Percentiles rank a stretch among this genome's conserved stretches.
phyloP scores from a whole-genome alignment of 768 basidiomycete species.

The Agaricus subrufescens region DNA sequence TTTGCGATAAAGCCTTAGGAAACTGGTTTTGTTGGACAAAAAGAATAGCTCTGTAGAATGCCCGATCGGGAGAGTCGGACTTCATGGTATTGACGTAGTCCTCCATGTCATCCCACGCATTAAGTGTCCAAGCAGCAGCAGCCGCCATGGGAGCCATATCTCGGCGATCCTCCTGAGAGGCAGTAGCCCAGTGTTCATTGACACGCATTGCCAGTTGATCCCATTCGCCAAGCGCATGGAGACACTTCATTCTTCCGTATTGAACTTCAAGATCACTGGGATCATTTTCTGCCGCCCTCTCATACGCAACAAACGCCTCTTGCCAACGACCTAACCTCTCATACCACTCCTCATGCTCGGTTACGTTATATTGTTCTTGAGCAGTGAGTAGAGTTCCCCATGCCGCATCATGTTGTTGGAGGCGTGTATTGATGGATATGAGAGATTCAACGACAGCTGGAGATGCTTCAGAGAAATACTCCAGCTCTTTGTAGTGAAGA shows the following conservation, averaged over 20 bases:
- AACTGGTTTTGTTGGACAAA: constrained; percentile 97
- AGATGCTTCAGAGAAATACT: constrained; percentile 91
- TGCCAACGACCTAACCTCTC: constrained; percentile 96
- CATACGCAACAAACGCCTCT: constrained; percentile 84
- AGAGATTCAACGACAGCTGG: constrained; percentile 89
- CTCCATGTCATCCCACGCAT: constrained; percentile 99
- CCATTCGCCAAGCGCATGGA: constrained; percentile 98
- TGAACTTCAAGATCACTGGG: constrained; percentile 73
- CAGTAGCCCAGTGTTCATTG: constrained; percentile 81
- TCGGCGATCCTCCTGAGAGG: constrained; percentile 76
- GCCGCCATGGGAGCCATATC: constrained; percentile 97
- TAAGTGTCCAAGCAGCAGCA: constrained; percentile 93
- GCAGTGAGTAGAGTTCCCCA: constrained; percentile 94
- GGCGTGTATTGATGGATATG: constrained; percentile 92
- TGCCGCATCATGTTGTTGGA: constrained; percentile 96
- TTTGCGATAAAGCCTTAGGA: constrained; percentile 82
- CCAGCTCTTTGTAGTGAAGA: constrained; percentile 96
- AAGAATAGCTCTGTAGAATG: constrained; percentile 94
- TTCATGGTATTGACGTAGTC: constrained; percentile 94
- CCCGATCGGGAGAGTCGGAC: constrained; percentile 85
- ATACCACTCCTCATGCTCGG: constrained; percentile 97
- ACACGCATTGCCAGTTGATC: constrained; percentile 84
- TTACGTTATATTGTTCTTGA: constrained; percentile 83
- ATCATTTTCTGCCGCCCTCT: constrained; percentile 71
- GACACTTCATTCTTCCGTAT: constrained; percentile 90